Evolutionary conservation across 1,284 basidiomycete genomes (phyloP).

Genomic region (Pseudozyma hubeiensis): DNA sequence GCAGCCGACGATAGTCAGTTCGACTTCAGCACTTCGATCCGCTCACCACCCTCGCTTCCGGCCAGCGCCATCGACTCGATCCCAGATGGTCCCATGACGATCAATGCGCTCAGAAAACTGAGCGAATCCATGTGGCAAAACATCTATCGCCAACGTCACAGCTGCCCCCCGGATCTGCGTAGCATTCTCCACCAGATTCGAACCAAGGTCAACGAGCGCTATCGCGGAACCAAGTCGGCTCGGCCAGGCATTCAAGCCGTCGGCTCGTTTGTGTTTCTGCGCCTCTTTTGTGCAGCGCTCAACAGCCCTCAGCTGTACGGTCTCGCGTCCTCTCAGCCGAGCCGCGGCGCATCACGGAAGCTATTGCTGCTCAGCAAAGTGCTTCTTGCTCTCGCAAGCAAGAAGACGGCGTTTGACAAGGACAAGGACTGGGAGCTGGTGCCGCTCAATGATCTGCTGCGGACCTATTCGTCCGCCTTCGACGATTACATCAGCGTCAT

Average conservation of each 20-base stretch:
- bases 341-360: conserved; percentile 32
- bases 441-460: conserved; percentile 50
- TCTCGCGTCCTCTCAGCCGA: conserved; percentile 40
- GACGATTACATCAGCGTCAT: conserved; percentile 63
- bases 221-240: conserved; percentile 28
- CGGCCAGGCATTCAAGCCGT: conserved; percentile 61
- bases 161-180: conserved; percentile 58
- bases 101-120: conserved; percentile 41
- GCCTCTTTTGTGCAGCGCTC: conserved; percentile 62
- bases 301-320: conserved; percentile 61
- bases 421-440: conserved; percentile 58
- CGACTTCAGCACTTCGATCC: conserved; percentile 31
- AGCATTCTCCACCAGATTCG: conserved; percentile 51
- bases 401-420: conserved; percentile 52
- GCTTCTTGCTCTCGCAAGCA: conserved; percentile 57
- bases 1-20: conserved; percentile 12
- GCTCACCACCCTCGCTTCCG: conserved; percentile 24
- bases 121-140: conserved; percentile 54
- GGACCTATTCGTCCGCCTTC: conserved; percentile 50
- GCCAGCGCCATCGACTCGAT: conserved; percentile 27
- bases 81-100: conserved; percentile 38
- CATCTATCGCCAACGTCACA: conserved; percentile 59
- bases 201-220: conserved; percentile 54
- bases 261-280: conserved; percentile 61
- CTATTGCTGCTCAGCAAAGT: conserved; percentile 57